phyloP scores from a whole-genome alignment of 306 rosid genomes.

The Rubus idaeus region DNA sequence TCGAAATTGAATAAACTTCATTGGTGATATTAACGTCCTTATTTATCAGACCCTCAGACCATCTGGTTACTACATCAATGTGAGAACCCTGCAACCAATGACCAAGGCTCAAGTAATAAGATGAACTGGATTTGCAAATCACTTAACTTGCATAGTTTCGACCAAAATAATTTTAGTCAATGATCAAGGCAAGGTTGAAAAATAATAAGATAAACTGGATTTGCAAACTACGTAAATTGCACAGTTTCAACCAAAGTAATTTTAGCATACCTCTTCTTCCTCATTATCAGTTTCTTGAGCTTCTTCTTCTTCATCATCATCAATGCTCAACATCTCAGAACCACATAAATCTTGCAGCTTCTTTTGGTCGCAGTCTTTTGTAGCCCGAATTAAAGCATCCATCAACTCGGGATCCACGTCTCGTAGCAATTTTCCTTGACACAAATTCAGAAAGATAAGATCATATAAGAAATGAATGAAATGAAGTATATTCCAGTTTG shows the following conservation, averaged over 20 bases:
- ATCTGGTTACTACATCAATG: constrained; percentile 48
- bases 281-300: constrained; percentile 46
- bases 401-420: constrained; percentile 74
- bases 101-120: constrained; percentile 21
- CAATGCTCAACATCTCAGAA: constrained; percentile 33
- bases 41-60: constrained; percentile 75
- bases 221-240: neutral
- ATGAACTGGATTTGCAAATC: constrained; percentile 10
- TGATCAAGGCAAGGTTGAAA: no score
- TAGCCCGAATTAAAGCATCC: constrained; percentile 72
- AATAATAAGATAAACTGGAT: constrained; percentile 21
- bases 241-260: neutral
- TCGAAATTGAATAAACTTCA: constrained; percentile 76
- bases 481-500: neutral
- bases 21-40: constrained; percentile 68
- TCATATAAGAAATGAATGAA: neutral
- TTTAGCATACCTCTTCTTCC: constrained; percentile 55
- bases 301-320: constrained; percentile 38
- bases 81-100: constrained; percentile 49
- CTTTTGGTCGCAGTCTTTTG: constrained; percentile 58
- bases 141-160: neutral
- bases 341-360: constrained; percentile 61
- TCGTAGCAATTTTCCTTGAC: constrained; percentile 70
- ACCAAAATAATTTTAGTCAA: neutral
- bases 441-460: constrained; percentile 22